A percentile compares a stretch with the other conserved stretches of the same genome.
Conservation (phyloP, 2,329 filamentous ascomycete species). For the Cercospora citrullina region DNA sequence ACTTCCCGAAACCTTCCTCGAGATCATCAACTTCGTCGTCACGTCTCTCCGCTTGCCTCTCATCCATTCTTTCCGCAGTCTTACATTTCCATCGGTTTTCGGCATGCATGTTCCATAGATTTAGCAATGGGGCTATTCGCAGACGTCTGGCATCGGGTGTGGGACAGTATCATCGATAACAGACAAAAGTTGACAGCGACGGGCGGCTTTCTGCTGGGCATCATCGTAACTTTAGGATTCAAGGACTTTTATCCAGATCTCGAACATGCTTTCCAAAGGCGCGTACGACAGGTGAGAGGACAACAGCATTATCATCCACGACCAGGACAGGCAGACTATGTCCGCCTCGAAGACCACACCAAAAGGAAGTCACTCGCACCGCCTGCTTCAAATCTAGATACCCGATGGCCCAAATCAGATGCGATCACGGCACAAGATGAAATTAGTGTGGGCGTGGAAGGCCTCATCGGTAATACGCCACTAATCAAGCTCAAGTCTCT, state of each 20-base stretch:
- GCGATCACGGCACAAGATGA: slow-evolving; percentile 21
- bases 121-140: slow-evolving; percentile 27
- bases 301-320: slow-evolving; percentile 28
- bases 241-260: slow-evolving; percentile 79
- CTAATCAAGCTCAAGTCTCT: slow-evolving; percentile 13
- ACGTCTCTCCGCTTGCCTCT: not conserved
- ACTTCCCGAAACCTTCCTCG: slow-evolving; percentile 11
- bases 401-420: slow-evolving; percentile 12
- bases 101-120: not conserved
- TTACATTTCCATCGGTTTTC: not conserved
- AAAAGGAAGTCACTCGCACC: slow-evolving; percentile 14
- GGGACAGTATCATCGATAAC: slow-evolving; percentile 37
- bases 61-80: not conserved
- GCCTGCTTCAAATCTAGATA: slow-evolving; percentile 16
- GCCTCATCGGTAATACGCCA: slow-evolving; percentile 48
- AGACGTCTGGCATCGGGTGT: slow-evolving; percentile 32
- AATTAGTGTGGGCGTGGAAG: slow-evolving; percentile 79
- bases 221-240: slow-evolving; percentile 72
- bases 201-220: slow-evolving; percentile 67
- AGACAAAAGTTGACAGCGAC: slow-evolving; percentile 38
- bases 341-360: slow-evolving; percentile 38
- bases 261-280: slow-evolving; percentile 61
- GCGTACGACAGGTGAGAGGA: slow-evolving; percentile 31
- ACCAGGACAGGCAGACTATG: slow-evolving; percentile 34
- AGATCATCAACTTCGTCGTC: not conserved